phyloP scores from a whole-genome alignment of 768 basidiomycete species.

The Podaxis mareebaensis region DNA sequence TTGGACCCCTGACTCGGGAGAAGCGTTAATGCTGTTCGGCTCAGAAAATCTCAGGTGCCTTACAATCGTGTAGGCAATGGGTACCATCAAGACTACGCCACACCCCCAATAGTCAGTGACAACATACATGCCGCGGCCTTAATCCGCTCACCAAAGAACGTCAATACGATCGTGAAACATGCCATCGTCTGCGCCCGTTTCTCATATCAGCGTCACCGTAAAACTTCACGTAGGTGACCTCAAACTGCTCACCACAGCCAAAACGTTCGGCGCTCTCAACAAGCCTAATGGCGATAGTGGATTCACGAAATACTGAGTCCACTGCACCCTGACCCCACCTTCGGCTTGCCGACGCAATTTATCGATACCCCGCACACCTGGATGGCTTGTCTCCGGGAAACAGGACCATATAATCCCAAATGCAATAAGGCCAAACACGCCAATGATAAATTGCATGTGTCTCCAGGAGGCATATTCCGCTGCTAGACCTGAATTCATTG shows the following conservation, averaged over 20 bases:
- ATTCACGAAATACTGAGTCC: slow-evolving; percentile 47
- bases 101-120: too few relatives aligned
- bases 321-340: slow-evolving; percentile 19
- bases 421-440: slow-evolving; percentile 34
- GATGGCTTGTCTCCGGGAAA: slow-evolving; percentile 70
- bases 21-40: slow-evolving; percentile 16
- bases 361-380: slow-evolving; percentile 54
- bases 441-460: slow-evolving; percentile 45
- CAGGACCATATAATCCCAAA: slow-evolving; percentile 41
- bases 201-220: slow-evolving; percentile 13
- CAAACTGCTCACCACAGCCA: slow-evolving; percentile 46
- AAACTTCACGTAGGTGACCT: background rate
- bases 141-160: slow-evolving; percentile 38
- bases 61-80: slow-evolving; percentile 69
- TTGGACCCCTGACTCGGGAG: slow-evolving; percentile 47
- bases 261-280: slow-evolving; percentile 56
- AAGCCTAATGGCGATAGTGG: slow-evolving; percentile 49
- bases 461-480: slow-evolving; percentile 52
- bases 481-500: slow-evolving; percentile 8
- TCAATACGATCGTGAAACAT: slow-evolving; percentile 25
- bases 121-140: too few relatives aligned
- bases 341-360: slow-evolving; percentile 28
- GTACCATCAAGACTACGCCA: slow-evolving; percentile 49
- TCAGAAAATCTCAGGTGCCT: slow-evolving; percentile 20
- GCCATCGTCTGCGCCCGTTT: slow-evolving; percentile 20